Evolutionary conservation across 148 eudicot species (phyloP).

Genomic region (Arctostaphylos glauca): DNA sequence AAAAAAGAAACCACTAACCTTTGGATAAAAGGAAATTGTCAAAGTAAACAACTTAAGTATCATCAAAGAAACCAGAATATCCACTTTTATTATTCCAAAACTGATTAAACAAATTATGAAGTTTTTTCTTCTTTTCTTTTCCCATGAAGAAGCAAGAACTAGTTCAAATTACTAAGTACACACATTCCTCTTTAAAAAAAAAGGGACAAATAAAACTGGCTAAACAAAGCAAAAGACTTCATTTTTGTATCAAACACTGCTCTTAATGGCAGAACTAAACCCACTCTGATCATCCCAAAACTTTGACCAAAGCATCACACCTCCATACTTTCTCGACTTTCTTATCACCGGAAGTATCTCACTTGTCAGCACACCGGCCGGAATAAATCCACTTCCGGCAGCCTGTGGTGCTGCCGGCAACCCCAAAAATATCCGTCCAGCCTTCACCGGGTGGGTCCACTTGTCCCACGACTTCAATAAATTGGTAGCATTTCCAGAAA

Average conservation of each 20-base stretch:
- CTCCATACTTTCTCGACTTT: constrained; percentile 62
- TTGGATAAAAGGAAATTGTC: not conserved
- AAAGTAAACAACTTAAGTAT: not conserved
- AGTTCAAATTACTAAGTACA: not conserved
- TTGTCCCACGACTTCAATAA: constrained; percentile 48
- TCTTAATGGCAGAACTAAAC: constrained; percentile 45
- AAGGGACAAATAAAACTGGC: not conserved
- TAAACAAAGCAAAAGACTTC: not conserved
- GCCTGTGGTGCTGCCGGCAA: constrained; percentile 71
- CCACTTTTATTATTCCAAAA: not conserved
- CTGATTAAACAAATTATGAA: not conserved
- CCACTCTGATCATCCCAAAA: constrained; percentile 68
- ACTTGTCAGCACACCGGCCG: constrained; percentile 43
- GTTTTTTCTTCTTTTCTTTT: not conserved
- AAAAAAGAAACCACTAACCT: not conserved
- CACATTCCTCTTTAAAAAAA: not conserved
- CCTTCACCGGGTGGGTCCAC: constrained; percentile 50
- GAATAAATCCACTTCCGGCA: constrained; percentile 71
- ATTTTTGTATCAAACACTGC: constrained; percentile 21
- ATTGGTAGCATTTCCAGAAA: constrained; percentile 37
- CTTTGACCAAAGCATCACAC: constrained; percentile 84
- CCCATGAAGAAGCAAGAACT: not conserved
- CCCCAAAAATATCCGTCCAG: constrained; percentile 53
- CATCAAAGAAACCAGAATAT: not conserved
- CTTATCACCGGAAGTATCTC: constrained; percentile 56